Percentiles rank a stretch among this genome's conserved stretches.
phyloP scores from a whole-genome alignment of 495 filamentous ascomycete genomes.

The Pyronema omphalodes region DNA sequence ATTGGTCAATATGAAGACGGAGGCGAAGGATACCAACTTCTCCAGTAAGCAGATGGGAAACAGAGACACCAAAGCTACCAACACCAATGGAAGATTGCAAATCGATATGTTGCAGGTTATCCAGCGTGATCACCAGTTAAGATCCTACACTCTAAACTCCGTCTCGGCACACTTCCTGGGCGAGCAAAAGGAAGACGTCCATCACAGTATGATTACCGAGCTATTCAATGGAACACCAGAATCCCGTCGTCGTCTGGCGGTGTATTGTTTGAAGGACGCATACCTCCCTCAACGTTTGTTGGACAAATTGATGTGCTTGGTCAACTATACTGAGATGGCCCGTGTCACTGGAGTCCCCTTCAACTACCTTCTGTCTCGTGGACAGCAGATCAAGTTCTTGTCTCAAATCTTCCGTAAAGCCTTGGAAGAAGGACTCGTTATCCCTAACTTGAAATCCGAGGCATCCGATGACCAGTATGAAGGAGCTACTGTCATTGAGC shows the following conservation, averaged over 20 bases:
- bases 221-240: conserved; percentile 89
- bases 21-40: conserved; percentile 60
- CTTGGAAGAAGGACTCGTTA: conserved; percentile 74
- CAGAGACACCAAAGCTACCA: conserved; percentile 80
- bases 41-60: conserved; percentile 98
- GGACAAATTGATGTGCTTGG: conserved; percentile 92
- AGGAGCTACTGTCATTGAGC: conserved; percentile 96
- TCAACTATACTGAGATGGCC: conserved; percentile 99
- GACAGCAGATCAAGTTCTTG: conserved; percentile 95
- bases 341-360: conserved; percentile 98
- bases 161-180: conserved; percentile 92
- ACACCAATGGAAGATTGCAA: conserved; percentile 85
- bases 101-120: conserved; percentile 84
- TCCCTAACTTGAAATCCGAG: conserved; percentile 55
- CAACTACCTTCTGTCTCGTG: conserved; percentile 77
- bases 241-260: conserved; percentile 69
- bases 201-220: conserved; percentile 98
- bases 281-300: conserved; percentile 87
- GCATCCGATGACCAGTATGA: conserved; percentile 73
- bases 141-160: conserved; percentile 94
- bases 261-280: conserved; percentile 97
- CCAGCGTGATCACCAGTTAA: conserved; percentile 81
- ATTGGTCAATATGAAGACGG: conserved; percentile 43
- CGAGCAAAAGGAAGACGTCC: conserved; percentile 97
- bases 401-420: conserved; percentile 95